These are phyloP conservation scores for Licmophora abbreviata DNA, from an alignment of 108 stramenopile species.

Conservation along the genomic window DNA sequence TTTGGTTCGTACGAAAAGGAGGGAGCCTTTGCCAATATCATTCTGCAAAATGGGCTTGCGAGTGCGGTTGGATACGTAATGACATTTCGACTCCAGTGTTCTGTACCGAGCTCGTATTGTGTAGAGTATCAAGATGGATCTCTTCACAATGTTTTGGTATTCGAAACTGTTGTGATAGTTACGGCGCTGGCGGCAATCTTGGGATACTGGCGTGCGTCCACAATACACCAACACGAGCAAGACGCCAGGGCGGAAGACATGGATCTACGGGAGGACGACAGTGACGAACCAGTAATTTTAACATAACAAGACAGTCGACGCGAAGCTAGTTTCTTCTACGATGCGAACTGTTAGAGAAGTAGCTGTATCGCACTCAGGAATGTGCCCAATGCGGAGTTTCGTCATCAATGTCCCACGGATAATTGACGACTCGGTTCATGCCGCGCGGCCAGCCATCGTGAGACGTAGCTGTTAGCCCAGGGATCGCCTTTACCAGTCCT, in stretches of 20 bases:
- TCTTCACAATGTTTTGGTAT: slow-evolving; percentile 51
- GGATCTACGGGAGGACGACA: not conserved
- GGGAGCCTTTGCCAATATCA: slow-evolving; percentile 80
- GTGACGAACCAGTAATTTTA: too few relatives aligned
- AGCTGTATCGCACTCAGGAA: too few relatives aligned
- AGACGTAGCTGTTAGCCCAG: slow-evolving; percentile 7
- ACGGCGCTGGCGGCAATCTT: slow-evolving; percentile 48
- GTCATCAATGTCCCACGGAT: slow-evolving; percentile 19
- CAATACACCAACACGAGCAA: slow-evolving; percentile 7
- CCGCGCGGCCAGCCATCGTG: slow-evolving; percentile 45
- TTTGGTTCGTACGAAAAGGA: slow-evolving; percentile 60
- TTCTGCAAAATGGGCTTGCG: slow-evolving; percentile 71
- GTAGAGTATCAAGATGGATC: slow-evolving; percentile 44
- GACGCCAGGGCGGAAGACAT: not conserved
- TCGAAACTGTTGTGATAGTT: slow-evolving; percentile 43
- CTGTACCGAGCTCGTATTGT: slow-evolving; percentile 30
- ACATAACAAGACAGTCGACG: too few relatives aligned
- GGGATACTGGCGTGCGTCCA: slow-evolving; percentile 48
- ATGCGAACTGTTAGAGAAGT: too few relatives aligned
- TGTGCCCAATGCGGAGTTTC: not conserved
- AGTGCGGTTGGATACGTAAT: slow-evolving; percentile 60
- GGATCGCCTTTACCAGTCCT: too few relatives aligned
- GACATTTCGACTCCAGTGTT: slow-evolving; percentile 29
- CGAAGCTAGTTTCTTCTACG: too few relatives aligned
- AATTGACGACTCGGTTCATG: slow-evolving; percentile 34